These are phyloP conservation scores for Pseudozyma tsukubaensis DNA, from an alignment of 1,284 basidiomycete species.

Conservation along the genomic window DNA sequence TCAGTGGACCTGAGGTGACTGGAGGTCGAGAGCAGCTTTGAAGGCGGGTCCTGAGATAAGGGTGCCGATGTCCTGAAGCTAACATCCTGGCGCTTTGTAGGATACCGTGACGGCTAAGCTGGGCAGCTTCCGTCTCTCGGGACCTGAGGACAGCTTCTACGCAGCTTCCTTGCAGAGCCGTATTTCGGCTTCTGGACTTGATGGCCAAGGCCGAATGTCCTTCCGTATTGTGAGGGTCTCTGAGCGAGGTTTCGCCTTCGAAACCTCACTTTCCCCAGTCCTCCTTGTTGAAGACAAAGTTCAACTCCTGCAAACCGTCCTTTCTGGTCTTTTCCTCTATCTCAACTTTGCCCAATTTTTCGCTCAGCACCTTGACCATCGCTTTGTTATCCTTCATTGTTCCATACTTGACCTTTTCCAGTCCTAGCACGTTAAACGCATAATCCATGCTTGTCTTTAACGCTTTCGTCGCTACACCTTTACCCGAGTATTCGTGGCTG, in stretches of 20 bases:
- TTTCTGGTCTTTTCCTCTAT: slow-evolving; percentile 12
- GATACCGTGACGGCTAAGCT: no score
- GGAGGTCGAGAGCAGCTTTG: no score
- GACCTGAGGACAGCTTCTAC: no score
- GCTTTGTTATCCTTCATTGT: slow-evolving; percentile 26
- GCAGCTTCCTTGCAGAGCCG: no score
- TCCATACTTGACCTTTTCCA: slow-evolving; percentile 23
- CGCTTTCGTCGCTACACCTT: slow-evolving; percentile 23
- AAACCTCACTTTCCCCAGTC: slow-evolving; percentile 16
- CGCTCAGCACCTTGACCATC: slow-evolving; percentile 27
- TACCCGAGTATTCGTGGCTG: slow-evolving; percentile 12
- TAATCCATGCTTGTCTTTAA: slow-evolving; percentile 34
- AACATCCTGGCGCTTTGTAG: no score
- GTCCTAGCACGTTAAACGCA: slow-evolving; percentile 26
- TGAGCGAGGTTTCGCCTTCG: no score
- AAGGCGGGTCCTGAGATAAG: no score
- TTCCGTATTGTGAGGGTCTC: background rate
- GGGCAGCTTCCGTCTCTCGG: no score
- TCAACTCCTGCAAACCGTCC: slow-evolving; percentile 24
- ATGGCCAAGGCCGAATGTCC: background rate
- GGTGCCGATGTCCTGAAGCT: no score
- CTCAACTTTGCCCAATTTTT: slow-evolving; percentile 25
- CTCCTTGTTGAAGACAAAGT: slow-evolving; percentile 18
- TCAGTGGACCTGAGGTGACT: no score
- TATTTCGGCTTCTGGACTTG: no score